Evolutionary conservation across 352 stramenopile species (phyloP).

Genomic region (Pythium folliculosum): DNA sequence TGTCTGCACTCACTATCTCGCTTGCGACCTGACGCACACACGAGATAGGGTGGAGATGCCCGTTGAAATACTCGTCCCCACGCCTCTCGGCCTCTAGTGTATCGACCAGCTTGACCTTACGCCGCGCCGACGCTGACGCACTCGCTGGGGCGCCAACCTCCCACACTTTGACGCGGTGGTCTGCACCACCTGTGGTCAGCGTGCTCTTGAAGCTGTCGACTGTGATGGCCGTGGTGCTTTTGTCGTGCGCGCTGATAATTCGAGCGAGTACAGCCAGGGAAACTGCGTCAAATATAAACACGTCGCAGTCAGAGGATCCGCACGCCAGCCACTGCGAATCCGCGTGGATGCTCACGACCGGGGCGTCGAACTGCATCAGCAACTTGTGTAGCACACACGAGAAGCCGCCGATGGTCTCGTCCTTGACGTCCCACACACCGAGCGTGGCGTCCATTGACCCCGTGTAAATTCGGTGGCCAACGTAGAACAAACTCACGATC

Average conservation of each 20-base stretch:
- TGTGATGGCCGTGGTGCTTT: constrained; percentile 47
- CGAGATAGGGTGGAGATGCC: constrained; percentile 54
- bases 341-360: constrained; percentile 67
- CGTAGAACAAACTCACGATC: constrained; percentile 69
- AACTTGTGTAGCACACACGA: constrained; percentile 48
- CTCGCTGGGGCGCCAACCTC: constrained; percentile 30
- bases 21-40: constrained; percentile 62
- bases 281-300: constrained; percentile 63
- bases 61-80: constrained; percentile 50
- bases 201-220: constrained; percentile 47
- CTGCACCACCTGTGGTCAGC: constrained; percentile 56
- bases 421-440: constrained; percentile 66
- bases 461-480: constrained; percentile 65
- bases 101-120: constrained; percentile 36
- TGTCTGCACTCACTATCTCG: constrained; percentile 77
- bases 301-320: constrained; percentile 66
- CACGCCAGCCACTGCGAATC: constrained; percentile 58
- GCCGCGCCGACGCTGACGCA: constrained; percentile 29
- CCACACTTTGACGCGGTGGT: constrained; percentile 73
- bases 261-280: constrained; percentile 47
- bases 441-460: constrained; percentile 64
- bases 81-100: constrained; percentile 43
- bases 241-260: constrained; percentile 54
- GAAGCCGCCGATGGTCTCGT: constrained; percentile 52
- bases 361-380: constrained; percentile 69